Evolutionary conservation across 805 yeast genomes (phyloP).

Genomic region (Saturnispora zaruensis): DNA sequence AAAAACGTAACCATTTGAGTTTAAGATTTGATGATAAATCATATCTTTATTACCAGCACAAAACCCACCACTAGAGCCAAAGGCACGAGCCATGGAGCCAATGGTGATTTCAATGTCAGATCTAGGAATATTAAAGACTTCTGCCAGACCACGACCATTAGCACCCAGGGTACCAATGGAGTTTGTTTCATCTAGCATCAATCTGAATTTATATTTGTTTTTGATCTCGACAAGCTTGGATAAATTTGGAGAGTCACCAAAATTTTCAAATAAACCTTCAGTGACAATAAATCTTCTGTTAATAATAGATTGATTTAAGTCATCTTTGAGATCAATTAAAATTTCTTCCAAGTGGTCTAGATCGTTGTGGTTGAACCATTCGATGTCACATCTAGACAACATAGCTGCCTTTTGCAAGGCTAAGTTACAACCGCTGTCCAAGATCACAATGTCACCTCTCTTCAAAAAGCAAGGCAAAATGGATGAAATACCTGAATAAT

Average conservation of each 20-base stretch:
- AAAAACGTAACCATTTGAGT: constrained; percentile 83
- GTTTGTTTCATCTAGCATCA: constrained; percentile 79
- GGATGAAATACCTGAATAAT: constrained; percentile 75
- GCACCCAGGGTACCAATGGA: constrained; percentile 82
- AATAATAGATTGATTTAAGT: constrained; percentile 61
- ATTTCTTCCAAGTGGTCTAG: constrained; percentile 70
- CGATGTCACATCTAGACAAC: constrained; percentile 79
- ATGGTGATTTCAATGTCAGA: constrained; percentile 73
- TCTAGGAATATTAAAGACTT: constrained; percentile 61
- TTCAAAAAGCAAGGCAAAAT: constrained; percentile 90
- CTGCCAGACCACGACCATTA: constrained; percentile 80
- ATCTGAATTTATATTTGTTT: constrained; percentile 72
- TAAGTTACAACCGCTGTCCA: constrained; percentile 68
- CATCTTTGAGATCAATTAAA: constrained; percentile 51
- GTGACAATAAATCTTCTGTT: constrained; percentile 86
- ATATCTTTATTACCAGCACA: constrained; percentile 79
- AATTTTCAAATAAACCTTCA: constrained; percentile 54
- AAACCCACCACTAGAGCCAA: constrained; percentile 88
- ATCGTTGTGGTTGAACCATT: constrained; percentile 82
- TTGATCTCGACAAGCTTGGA: constrained; percentile 64
- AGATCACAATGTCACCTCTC: constrained; percentile 88
- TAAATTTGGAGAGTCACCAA: constrained; percentile 41
- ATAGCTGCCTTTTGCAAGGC: constrained; percentile 82
- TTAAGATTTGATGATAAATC: constrained; percentile 87
- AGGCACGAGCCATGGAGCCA: constrained; percentile 74